phyloP scores from a whole-genome alignment of 371 early-diverging fungal genomes.

The Catenaria anguillulae region DNA sequence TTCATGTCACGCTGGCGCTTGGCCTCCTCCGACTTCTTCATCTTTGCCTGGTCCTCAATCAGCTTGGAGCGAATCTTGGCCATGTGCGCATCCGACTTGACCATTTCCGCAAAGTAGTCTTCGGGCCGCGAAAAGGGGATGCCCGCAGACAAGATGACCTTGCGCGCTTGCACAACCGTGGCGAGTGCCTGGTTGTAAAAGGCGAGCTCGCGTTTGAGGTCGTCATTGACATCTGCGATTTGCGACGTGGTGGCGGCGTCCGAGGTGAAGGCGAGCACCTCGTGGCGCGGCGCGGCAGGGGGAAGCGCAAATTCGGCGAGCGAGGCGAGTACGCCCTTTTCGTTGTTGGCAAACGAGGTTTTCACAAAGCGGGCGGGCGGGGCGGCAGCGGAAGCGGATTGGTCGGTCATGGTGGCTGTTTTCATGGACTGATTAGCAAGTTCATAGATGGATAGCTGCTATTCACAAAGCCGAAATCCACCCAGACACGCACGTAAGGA shows the following conservation, averaged over 20 bases:
- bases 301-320: background rate
- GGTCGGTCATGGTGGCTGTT: too few species aligned
- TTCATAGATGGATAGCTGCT: too few species aligned
- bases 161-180: slow-evolving; percentile 48
- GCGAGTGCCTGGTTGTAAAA: slow-evolving; percentile 74
- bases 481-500: too few species aligned
- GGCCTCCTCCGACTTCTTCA: slow-evolving; percentile 73
- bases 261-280: background rate
- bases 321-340: background rate
- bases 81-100: slow-evolving; percentile 91
- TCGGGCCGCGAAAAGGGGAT: slow-evolving; percentile 66
- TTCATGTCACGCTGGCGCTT: slow-evolving; percentile 68
- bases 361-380: too few species aligned
- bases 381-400: too few species aligned
- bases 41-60: slow-evolving; percentile 58
- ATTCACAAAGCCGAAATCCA: too few species aligned
- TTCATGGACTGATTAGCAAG: too few species aligned
- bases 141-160: slow-evolving; percentile 37
- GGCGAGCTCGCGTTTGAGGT: slow-evolving; percentile 75
- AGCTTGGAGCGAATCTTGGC: slow-evolving; percentile 58
- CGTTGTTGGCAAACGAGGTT: too few species aligned
- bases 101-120: slow-evolving; percentile 91
- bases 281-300: background rate
- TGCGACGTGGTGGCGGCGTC: background rate
- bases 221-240: slow-evolving; percentile 34